Evolutionary conservation across 2,329 filamentous ascomycete species (phyloP).

Genomic region (Arthroderma sp.): DNA sequence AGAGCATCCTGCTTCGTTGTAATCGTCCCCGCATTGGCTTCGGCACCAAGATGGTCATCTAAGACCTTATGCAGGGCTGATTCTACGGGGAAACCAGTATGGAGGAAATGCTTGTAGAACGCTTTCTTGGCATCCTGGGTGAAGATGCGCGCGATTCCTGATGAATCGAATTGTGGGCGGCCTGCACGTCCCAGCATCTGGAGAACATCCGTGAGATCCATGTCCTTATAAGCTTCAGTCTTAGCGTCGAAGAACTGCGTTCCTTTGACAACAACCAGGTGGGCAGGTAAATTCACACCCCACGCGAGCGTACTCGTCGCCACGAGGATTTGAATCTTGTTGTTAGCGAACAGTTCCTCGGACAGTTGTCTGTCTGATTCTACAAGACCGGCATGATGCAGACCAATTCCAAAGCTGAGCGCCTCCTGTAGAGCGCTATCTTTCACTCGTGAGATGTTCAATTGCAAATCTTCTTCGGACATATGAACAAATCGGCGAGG

Average conservation of each 20-base stretch:
- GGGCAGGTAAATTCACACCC: slow-evolving; percentile 95
- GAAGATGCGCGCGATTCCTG: slow-evolving; percentile 91
- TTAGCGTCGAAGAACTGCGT: slow-evolving; percentile 98
- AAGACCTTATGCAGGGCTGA: slow-evolving; percentile 91
- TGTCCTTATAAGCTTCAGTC: slow-evolving; percentile 93
- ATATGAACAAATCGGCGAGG: slow-evolving; percentile 85
- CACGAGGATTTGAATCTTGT: slow-evolving; percentile 94
- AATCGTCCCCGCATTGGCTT: slow-evolving; percentile 87
- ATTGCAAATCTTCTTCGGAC: slow-evolving; percentile 82
- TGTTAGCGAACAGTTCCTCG: slow-evolving; percentile 90
- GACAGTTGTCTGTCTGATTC: slow-evolving; percentile 84
- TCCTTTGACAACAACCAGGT: slow-evolving; percentile 93
- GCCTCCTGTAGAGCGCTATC: slow-evolving; percentile 86
- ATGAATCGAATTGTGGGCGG: slow-evolving; percentile 89
- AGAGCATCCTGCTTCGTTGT: slow-evolving; percentile 90
- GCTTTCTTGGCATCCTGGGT: slow-evolving; percentile 96
- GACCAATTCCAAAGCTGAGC: slow-evolving; percentile 90
- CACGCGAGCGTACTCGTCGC: slow-evolving; percentile 93
- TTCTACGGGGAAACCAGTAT: slow-evolving; percentile 95
- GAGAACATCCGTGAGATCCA: slow-evolving; percentile 94
- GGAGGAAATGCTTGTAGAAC: slow-evolving; percentile 98
- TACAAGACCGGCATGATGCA: slow-evolving; percentile 93
- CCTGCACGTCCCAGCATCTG: slow-evolving; percentile 96
- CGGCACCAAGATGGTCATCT: slow-evolving; percentile 91
- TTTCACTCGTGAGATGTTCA: slow-evolving; percentile 80